Base-by-base conservation (phyloP, 306 rosid species). In the Albizia julibrissin region DNA sequence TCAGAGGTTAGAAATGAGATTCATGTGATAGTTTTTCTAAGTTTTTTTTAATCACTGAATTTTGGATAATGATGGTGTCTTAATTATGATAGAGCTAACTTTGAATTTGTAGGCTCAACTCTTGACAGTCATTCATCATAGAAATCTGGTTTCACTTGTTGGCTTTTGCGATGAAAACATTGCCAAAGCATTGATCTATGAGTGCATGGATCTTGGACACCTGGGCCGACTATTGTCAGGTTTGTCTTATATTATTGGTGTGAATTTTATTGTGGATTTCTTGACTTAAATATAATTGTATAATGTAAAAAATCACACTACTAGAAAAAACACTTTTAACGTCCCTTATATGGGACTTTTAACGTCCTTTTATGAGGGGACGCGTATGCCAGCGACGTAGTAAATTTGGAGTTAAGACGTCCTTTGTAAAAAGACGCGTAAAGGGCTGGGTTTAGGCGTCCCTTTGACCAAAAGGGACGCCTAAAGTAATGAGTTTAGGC, bases 201-300 rank as follows among this genome's bases (percentile, higher is more conserved):
- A 65, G 31, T 65, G 31, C 4, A 65, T 65, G 69, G 59, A 22
- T 22, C 13, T 21, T 22, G 65, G 65, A 58, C 15, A 58, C 65
- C 65, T 87, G 12, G 68, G 69, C 1, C 24, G 74, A 2, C 76
- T 78, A 69, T 77, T 87, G n/a, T 50, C 82, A 74, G 84, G 87
- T 87, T 68, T 3, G 46, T 42, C 46, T 42, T 42, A 8, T 42
- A 44, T 61, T 69, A 4, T 0, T 42, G 2, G 2, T 8, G 12
- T 0, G 10, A 1, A 2, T 42, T 42, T 42, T 42, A 2, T 42
- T 8, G 46, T 42, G 46, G 12, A 42, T 10, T 9, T 3, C 0
- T 42, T 8, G 44, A 33, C 34, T 33, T 33, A 33, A 33, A 33
- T 33, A 33, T 33, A 33, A 33, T 33, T 29, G 31, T 29, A 29